Evolutionary conservation across 345 rosid genomes (phyloP), one percentile per base, ranked within the genome.

Genomic region (Rubroshorea leprosula): DNA sequence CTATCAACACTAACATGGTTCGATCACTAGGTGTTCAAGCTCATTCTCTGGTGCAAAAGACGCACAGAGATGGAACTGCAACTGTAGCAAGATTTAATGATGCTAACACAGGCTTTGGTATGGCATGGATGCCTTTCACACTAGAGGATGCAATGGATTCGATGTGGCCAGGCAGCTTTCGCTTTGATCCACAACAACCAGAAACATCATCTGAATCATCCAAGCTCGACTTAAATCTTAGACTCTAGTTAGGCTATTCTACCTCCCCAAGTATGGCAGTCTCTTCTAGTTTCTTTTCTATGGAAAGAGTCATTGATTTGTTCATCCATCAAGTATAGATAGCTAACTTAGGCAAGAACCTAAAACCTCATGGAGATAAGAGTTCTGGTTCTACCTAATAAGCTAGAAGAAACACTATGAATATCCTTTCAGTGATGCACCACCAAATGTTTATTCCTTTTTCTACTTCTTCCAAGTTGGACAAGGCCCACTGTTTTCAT

Each of bases 101-200:
- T 39, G 54, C 64, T 54, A 54, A 47, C 54, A 8, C 70, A 48
- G 74, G 72, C 45, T 64, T 43, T 25, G 83, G 69, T 29, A 50
- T 64, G 57, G 57, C 74, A 54, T 66, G 81, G 68, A 58, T 67
- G 63, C 74, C 83, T 45, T 67, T 72, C 68, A 51, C 61, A 41
- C 47, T 58, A 11, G 83, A 77, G 60, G 78, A 73, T 23, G 68
- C 76, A 35, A 64, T 57, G 68, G 85, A 79, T 59, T 50, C 67
- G 65, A 74, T 69, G 67, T 86, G 94, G 94, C 94, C 85, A 13
- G 94, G 94, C 23, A 86, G 94, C 69, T 83, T 86, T 64, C 87
- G 73, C 49, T 49, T 81, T 73, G 78, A 77, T 76, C 69, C 66
- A 48, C 67, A 61, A 57, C 75, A 74, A 69, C 68, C 71, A 15